A percentile compares a stretch with the other conserved stretches of the same genome.
These are phyloP conservation scores for Phytophthora europaea DNA, from an alignment of 352 stramenopile genomes.

Conservation along the genomic window DNA sequence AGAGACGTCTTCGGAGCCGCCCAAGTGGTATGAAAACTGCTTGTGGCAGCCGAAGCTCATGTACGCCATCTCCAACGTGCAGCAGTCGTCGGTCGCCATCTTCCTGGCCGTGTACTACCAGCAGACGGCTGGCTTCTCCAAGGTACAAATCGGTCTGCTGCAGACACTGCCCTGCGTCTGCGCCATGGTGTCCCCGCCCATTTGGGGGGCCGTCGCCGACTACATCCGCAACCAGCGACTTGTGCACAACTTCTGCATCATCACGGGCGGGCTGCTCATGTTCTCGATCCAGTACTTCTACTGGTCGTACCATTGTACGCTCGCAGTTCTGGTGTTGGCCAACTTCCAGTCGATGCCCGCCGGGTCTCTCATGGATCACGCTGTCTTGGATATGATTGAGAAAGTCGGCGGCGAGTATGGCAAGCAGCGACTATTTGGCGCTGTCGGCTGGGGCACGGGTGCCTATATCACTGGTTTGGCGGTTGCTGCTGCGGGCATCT, in stretches of 20 bases:
- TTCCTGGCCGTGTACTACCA: constrained; percentile 81
- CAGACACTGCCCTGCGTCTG: constrained; percentile 72
- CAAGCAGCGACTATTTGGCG: constrained; percentile 82
- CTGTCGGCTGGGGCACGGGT: constrained; percentile 61
- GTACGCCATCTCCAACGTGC: constrained; percentile 72
- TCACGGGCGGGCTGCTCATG: constrained; percentile 64
- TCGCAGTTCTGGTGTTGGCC: constrained; percentile 55
- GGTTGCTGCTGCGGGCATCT: constrained; percentile 62
- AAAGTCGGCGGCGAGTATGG: constrained; percentile 82
- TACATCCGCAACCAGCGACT: constrained; percentile 63
- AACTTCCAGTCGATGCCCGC: constrained; percentile 65
- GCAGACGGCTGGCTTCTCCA: constrained; percentile 64
- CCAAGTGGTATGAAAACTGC: constrained; percentile 39
- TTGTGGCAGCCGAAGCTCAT: constrained; percentile 76
- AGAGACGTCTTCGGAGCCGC: neutral
- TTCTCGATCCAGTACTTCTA: constrained; percentile 63
- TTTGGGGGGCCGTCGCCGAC: constrained; percentile 77
- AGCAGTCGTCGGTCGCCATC: constrained; percentile 70
- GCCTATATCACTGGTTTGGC: constrained; percentile 70
- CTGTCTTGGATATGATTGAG: constrained; percentile 69
- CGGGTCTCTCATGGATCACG: constrained; percentile 72
- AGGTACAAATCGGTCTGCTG: constrained; percentile 79
- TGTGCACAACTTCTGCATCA: constrained; percentile 69
- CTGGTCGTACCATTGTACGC: constrained; percentile 54
- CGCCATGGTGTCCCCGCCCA: constrained; percentile 65